These are phyloP conservation scores for Amanita molliuscula DNA, from an alignment of 768 basidiomycete genomes.

Conservation along the genomic window DNA sequence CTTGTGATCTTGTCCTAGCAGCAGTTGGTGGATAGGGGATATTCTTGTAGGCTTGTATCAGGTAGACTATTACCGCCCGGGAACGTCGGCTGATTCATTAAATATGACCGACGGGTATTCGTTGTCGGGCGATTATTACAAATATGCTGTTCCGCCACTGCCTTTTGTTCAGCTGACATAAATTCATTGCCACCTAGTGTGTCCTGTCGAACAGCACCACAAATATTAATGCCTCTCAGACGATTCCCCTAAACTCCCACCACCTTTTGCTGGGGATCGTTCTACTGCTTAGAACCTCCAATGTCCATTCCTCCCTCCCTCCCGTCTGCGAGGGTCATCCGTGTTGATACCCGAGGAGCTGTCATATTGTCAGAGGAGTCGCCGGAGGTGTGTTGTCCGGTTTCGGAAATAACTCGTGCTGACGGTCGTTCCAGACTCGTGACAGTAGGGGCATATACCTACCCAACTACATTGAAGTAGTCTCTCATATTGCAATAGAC, in stretches of 20 bases:
- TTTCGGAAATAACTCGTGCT: neutral
- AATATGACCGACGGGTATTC: constrained; percentile 3
- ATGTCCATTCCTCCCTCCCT: constrained; percentile 47
- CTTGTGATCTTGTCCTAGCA: constrained; percentile 78
- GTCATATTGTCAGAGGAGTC: constrained; percentile 92
- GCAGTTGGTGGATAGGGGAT: constrained; percentile 64
- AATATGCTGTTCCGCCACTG: too few relatives aligned
- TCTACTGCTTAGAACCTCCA: constrained; percentile 2
- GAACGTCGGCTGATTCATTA: neutral
- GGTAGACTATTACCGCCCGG: neutral
- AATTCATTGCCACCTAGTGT: neutral
- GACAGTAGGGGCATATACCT: constrained; percentile 96
- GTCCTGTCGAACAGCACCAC: neutral
- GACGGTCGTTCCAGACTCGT: constrained; percentile 46
- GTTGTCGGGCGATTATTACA: constrained; percentile 10
- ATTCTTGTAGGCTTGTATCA: neutral
- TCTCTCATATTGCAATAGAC: constrained; percentile 96
- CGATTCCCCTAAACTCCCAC: neutral
- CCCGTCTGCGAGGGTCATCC: constrained; percentile 79
- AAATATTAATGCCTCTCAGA: neutral
- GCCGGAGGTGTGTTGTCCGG: constrained; percentile 57
- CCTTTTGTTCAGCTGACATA: neutral
- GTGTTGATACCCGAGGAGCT: constrained; percentile 91
- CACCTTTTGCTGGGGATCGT: constrained; percentile 4
- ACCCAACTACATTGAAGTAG: constrained; percentile 94